phyloP scores from a whole-genome alignment of 371 early-diverging fungal genomes.

The Haplosporangium sp. region DNA sequence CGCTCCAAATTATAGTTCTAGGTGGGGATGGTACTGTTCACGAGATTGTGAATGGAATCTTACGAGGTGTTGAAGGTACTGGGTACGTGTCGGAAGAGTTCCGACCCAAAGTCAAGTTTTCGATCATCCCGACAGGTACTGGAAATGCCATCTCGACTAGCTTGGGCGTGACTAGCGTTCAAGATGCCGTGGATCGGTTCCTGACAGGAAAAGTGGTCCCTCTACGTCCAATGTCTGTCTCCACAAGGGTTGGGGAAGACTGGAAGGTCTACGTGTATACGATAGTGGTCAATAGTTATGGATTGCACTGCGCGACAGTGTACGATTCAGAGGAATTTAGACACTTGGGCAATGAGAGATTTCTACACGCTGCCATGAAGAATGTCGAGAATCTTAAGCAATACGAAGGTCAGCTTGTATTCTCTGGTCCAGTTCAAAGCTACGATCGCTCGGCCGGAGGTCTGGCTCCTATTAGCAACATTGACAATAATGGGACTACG shows the following conservation, averaged over 20 bases:
- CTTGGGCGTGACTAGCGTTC: constrained; percentile 27
- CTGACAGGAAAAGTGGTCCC: constrained; percentile 25
- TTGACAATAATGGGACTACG: constrained; percentile 1
- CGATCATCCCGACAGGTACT: constrained; percentile 48
- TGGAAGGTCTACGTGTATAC: constrained; percentile 38
- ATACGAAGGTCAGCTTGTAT: constrained; percentile 26
- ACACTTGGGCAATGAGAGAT: constrained; percentile 50
- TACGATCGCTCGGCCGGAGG: constrained; percentile 15
- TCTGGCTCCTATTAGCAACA: background rate
- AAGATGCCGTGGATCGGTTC: constrained; percentile 44
- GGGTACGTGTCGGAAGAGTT: constrained; percentile 37
- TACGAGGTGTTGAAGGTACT: constrained; percentile 34
- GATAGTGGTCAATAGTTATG: constrained; percentile 48
- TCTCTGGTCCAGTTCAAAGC: constrained; percentile 25
- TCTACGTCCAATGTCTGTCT: constrained; percentile 34
- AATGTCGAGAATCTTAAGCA: constrained; percentile 45
- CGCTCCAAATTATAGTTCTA: constrained; percentile 44
- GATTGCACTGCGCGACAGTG: constrained; percentile 53
- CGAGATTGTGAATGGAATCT: constrained; percentile 50
- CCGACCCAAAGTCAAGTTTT: constrained; percentile 39
- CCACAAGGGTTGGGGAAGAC: background rate
- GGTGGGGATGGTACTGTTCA: constrained; percentile 53
- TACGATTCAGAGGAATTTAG: constrained; percentile 52
- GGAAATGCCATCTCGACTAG: constrained; percentile 53
- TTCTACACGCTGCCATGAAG: constrained; percentile 52